Percentiles rank a stretch among this genome's conserved stretches.
Evolutionary conservation across 2,329 filamentous ascomycete species (phyloP).

Genomic region (Sphaerulina vaccinii): DNA sequence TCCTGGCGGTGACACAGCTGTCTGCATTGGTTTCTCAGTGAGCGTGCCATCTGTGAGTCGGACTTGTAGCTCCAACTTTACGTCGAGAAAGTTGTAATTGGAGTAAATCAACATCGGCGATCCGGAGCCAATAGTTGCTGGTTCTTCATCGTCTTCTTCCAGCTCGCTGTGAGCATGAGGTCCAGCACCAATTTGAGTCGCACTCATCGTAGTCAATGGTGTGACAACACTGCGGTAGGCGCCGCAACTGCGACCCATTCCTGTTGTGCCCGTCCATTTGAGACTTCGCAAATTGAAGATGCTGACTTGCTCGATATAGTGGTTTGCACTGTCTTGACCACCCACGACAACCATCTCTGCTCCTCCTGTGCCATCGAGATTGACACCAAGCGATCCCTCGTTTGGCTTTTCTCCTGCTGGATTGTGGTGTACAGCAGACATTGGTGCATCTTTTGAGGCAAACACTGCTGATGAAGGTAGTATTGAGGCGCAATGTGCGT

Average conservation of each 20-base stretch:
- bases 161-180: conserved; percentile 43
- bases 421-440: conserved; percentile 87
- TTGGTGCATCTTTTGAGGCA: conserved; percentile 75
- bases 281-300: conserved; percentile 94
- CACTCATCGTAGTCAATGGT: conserved; percentile 67
- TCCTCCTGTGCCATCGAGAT: conserved; percentile 85
- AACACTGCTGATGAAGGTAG: conserved; percentile 85
- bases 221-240: conserved; percentile 95
- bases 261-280: conserved; percentile 90
- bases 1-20: conserved; percentile 82
- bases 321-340: conserved; percentile 94
- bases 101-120: conserved; percentile 92
- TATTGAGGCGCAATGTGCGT: conserved; percentile 94
- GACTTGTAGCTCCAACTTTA: conserved; percentile 91
- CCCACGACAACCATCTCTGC: conserved; percentile 97
- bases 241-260: conserved; percentile 86
- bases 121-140: conserved; percentile 42
- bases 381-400: conserved; percentile 81
- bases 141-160: conserved; percentile 41
- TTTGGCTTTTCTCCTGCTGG: conserved; percentile 79
- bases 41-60: conserved; percentile 79
- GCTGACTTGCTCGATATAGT: conserved; percentile 98
- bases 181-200: conserved; percentile 65
- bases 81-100: conserved; percentile 97
- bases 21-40: conserved; percentile 84